phyloP scores from a whole-genome alignment of 192 early-diverging fungal genomes.

The Geranomyces variabilis region DNA sequence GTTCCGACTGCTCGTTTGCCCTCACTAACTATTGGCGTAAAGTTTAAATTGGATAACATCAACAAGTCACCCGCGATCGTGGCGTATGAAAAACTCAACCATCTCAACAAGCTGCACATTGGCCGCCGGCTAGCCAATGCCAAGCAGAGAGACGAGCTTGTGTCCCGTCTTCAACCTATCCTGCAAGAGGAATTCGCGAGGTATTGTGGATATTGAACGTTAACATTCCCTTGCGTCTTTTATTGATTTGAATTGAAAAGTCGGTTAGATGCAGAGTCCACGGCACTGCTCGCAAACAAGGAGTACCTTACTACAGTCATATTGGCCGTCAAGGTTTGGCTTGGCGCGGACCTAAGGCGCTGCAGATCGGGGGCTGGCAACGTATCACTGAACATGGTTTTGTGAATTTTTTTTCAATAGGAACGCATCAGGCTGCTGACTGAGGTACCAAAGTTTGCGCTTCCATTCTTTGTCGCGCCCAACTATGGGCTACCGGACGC shows the following conservation, averaged over 20 bases:
- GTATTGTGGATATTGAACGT: not conserved
- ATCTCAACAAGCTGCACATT: conserved; percentile 76
- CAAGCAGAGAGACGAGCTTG: conserved; percentile 1
- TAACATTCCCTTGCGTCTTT: not conserved
- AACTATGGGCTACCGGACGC: conserved; percentile 9
- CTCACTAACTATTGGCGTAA: conserved; percentile 26
- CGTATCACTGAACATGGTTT: not conserved
- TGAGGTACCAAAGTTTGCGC: conserved; percentile 14
- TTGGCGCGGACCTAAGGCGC: not conserved
- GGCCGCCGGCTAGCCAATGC: conserved; percentile 23
- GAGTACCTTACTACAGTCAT: conserved; percentile 20
- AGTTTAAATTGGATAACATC: conserved; percentile 61
- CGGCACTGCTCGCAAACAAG: not conserved
- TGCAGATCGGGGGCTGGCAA: not conserved
- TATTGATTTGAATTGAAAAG: not conserved
- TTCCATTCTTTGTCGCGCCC: conserved; percentile 14
- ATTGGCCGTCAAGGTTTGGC: conserved; percentile 17
- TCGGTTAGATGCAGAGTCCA: not conserved
- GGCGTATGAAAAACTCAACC: conserved; percentile 68
- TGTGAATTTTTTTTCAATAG: not conserved
- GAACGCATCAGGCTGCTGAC: conserved; percentile 25
- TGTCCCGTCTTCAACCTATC: not conserved
- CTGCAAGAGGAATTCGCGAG: not conserved
- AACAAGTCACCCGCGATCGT: conserved; percentile 69
- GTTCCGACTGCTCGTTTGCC: not conserved